Conservation (phyloP, 305 asterid species). For the Euphrasia arctica region DNA sequence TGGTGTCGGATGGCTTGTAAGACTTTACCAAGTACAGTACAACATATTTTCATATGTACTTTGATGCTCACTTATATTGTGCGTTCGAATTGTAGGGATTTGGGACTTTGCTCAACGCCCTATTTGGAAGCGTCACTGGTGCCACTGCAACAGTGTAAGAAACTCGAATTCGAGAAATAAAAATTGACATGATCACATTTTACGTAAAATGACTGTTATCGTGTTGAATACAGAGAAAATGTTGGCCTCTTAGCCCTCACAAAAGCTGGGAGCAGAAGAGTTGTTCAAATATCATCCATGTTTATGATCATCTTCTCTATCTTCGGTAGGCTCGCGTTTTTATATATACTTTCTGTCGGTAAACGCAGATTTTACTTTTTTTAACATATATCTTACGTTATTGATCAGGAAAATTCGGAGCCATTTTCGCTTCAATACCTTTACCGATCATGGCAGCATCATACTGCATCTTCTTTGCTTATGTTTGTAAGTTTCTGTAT, state of each 20-base stretch:
- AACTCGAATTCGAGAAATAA: not conserved
- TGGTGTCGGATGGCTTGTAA: constrained; percentile 82
- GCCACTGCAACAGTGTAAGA: constrained; percentile 60
- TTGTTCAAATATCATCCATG: constrained; percentile 60
- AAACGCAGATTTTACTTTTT: not conserved
- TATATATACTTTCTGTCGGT: not conserved
- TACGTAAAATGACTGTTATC: not conserved
- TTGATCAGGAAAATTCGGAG: constrained; percentile 72
- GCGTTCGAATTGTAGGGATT: constrained; percentile 42
- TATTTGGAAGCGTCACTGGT: constrained; percentile 67
- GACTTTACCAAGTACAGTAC: no score
- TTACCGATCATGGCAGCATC: constrained; percentile 66
- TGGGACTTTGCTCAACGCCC: constrained; percentile 60
- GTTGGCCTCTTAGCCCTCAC: constrained; percentile 81
- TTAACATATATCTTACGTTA: not conserved
- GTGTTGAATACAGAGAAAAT: constrained; percentile 50
- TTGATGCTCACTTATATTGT: not conserved
- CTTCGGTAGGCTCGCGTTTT: constrained; percentile 38
- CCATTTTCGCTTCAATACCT: constrained; percentile 72
- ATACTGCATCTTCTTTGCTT: constrained; percentile 72
- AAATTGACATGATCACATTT: not conserved
- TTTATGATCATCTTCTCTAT: constrained; percentile 82
- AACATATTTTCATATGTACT: not conserved
- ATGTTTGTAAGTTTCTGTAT: constrained; percentile 48
- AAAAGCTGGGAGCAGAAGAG: constrained; percentile 80